A percentile compares a stretch with the other conserved stretches of the same genome.
Conservation (phyloP, 345 rosid species). For the Lepidium africanum region DNA sequence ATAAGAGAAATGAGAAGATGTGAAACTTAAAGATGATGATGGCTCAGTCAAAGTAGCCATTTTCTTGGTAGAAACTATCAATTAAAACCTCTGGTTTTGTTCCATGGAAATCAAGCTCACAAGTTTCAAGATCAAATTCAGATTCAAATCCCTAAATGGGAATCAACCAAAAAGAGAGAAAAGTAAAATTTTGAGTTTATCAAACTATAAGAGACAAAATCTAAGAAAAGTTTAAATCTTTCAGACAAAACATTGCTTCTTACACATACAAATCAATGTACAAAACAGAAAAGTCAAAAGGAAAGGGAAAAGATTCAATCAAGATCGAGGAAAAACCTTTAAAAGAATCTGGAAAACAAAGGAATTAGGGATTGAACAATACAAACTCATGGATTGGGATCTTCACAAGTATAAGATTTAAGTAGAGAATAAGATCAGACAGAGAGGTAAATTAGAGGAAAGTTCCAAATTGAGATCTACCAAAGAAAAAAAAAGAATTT, state of each 20-base stretch:
- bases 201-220: background rate
- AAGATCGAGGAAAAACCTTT: background rate
- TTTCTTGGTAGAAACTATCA: background rate
- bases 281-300: background rate
- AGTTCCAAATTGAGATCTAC: conserved; percentile 7
- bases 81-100: conserved; percentile 9
- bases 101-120: conserved; percentile 11
- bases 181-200: background rate
- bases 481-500: background rate
- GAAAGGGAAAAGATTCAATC: background rate
- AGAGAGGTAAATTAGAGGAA: background rate
- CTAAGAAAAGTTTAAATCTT: background rate
- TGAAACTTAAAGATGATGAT: conserved; percentile 76
- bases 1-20: conserved; percentile 69
- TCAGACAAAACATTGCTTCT: conserved; percentile 7
- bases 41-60: conserved; percentile 55
- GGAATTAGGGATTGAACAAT: background rate
- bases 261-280: background rate
- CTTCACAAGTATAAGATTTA: background rate
- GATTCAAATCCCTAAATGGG: background rate
- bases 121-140: background rate
- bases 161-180: background rate
- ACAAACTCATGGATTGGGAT: background rate
- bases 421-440: background rate
- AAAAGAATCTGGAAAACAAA: background rate